Conservation (phyloP, 2,329 filamentous ascomycete genomes). For the Colletotrichum chrysophilum region DNA sequence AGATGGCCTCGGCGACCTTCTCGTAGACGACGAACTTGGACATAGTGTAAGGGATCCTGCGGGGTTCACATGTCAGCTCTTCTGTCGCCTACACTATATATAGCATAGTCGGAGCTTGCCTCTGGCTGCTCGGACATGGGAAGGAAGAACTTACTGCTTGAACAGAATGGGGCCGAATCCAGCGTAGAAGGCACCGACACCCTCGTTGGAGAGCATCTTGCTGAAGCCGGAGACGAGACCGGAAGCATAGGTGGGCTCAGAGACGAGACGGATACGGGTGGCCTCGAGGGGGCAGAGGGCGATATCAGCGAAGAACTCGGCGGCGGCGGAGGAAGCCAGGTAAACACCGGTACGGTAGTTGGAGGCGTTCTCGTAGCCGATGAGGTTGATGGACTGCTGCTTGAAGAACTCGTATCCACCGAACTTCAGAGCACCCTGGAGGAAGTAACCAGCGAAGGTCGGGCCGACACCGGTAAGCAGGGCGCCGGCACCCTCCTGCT, state of each 20-base stretch:
- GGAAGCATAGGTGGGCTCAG: constrained; percentile 82
- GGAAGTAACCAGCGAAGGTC: constrained; percentile 89
- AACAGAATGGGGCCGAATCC: constrained; percentile 88
- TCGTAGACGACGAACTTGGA: constrained; percentile 95
- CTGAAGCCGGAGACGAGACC: constrained; percentile 80
- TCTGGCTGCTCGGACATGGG: background rate
- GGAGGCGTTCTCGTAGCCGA: constrained; percentile 79
- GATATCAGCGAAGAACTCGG: constrained; percentile 77
- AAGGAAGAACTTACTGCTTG: constrained; percentile 66
- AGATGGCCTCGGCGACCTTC: constrained; percentile 81
- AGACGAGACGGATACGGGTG: constrained; percentile 92
- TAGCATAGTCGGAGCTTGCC: background rate
- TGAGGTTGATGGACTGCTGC: constrained; percentile 81
- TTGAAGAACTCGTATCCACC: constrained; percentile 97
- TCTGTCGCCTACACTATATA: background rate
- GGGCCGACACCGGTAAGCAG: constrained; percentile 86
- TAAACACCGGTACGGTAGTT: constrained; percentile 85
- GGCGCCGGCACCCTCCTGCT: constrained; percentile 84
- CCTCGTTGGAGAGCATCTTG: constrained; percentile 85
- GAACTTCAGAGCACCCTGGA: constrained; percentile 92
- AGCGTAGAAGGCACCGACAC: constrained; percentile 86
- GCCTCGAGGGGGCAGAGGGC: constrained; percentile 92
- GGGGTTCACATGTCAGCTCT: background rate
- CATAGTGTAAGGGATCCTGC: constrained; percentile 89
- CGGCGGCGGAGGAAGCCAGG: constrained; percentile 70